Conservation (phyloP, 2,329 filamentous ascomycete genomes). For the Purpureocillium takamizusanense region DNA sequence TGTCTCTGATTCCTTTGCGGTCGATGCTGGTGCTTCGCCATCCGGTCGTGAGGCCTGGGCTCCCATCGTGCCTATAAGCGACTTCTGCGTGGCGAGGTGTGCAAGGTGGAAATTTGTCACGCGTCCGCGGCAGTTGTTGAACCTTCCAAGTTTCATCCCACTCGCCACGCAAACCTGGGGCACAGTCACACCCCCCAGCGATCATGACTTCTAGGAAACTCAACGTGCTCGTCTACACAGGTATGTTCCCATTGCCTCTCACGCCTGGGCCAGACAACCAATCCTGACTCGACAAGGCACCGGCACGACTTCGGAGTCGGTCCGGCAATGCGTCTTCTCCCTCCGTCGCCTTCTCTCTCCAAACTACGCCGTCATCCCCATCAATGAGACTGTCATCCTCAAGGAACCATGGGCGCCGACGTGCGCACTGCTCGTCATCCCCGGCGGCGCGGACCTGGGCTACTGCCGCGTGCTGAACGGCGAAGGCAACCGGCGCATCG, state of each 20-base stretch:
- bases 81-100: background rate
- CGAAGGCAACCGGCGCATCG: conserved; percentile 74
- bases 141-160: no score
- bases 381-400: conserved; percentile 68
- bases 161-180: background rate
- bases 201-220: conserved; percentile 61
- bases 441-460: conserved; percentile 86
- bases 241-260: conserved; percentile 32
- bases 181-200: conserved; percentile 1
- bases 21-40: background rate
- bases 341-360: conserved; percentile 78
- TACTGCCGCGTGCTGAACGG: conserved; percentile 88
- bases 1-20: conserved; percentile 41
- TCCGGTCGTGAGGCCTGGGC: conserved; percentile 4
- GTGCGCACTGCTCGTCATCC: conserved; percentile 84
- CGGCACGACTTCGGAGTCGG: conserved; percentile 79
- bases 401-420: conserved; percentile 86
- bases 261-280: conserved; percentile 1
- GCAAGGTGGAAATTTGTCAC: conserved; percentile 4
- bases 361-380: conserved; percentile 85
- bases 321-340: conserved; percentile 80
- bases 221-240: conserved; percentile 90
- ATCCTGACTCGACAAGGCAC: conserved; percentile 45
- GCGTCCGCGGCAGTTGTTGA: no score
- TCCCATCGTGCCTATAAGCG: background rate